Base-by-base conservation (phyloP, 148 eudicot species). In the Vaccinium myrtillus region DNA sequence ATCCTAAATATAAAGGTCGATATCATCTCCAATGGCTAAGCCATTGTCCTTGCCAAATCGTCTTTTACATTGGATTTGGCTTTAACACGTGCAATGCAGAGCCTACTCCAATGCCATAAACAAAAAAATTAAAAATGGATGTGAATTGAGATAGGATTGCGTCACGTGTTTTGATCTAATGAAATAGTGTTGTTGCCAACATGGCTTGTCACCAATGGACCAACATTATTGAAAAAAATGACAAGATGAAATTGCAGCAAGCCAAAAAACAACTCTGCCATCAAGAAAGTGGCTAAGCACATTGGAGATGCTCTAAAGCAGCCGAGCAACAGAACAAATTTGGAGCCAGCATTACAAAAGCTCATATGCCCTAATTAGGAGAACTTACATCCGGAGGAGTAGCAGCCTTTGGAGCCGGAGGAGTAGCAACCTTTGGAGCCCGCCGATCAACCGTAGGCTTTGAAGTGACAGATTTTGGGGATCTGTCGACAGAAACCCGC, bases 401-500 rank as follows among this genome's bases (percentile, higher is more conserved):
- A 54, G 88, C 84, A 55, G 88, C 83, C 85, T 93, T 93, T 50
- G 95, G 84, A 50, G 93, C 84, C 23, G 95, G 91, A 11, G 90
- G 87, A 70, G 94, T 88, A 50, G 88, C 84, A 67, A 88, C 83
- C 85, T 91, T 93, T 54, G 95, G 85, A 55, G 94, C 86, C 55
- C 92, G 90, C 18, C 93, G 92, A 71, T 90, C 92, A 46, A 88
- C 75, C 8, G 87, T 54, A 1, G 97, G 92, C 90, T 93, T 94
- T 0, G 97, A 87, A 65, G 88, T 85, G 55, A 91, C 89, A 19
- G 94, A 70, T 77, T 90, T 85, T 1, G 94, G 94, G 1, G 99
- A 93, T 7, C 94, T 87, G 81, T 96, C 99, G 16, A 87, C 79
- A 0, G 99, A 93, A 79, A 83, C 77, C 59, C 97, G 91, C 1